Evolutionary conservation across 2,329 filamentous ascomycete species (phyloP).

Genomic region (Tolypocladium tropicale): DNA sequence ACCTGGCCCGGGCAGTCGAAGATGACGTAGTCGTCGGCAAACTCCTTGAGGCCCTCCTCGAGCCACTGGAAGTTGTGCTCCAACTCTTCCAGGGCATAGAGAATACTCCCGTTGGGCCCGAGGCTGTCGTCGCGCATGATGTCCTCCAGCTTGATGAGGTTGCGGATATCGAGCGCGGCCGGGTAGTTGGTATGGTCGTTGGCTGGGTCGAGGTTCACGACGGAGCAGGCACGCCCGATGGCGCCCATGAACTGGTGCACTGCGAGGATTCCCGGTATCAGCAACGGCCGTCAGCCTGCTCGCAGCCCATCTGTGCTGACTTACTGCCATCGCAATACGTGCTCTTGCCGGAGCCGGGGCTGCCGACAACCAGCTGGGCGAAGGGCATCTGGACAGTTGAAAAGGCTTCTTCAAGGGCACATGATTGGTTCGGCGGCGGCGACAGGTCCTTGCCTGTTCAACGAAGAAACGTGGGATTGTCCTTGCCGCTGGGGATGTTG

Average conservation of each 20-base stretch:
- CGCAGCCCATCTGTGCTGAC: slow-evolving; percentile 12
- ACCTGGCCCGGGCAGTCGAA: slow-evolving; percentile 98
- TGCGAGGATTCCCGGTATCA: slow-evolving; percentile 14
- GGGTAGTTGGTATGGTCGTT: slow-evolving; percentile 89
- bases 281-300: not conserved
- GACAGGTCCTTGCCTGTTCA: not conserved
- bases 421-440: slow-evolving; percentile 8
- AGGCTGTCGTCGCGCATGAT: slow-evolving; percentile 88
- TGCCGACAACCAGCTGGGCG: slow-evolving; percentile 79
- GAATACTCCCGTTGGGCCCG: slow-evolving; percentile 82
- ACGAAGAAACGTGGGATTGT: not conserved
- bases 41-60: slow-evolving; percentile 64
- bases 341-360: slow-evolving; percentile 89
- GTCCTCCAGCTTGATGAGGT: slow-evolving; percentile 81
- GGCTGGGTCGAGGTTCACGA: slow-evolving; percentile 93
- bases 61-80: slow-evolving; percentile 94
- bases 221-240: slow-evolving; percentile 86
- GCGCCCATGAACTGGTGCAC: slow-evolving; percentile 97
- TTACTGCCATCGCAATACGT: slow-evolving; percentile 94
- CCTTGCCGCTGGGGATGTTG: not conserved
- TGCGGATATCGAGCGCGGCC: slow-evolving; percentile 81
- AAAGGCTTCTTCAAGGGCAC: slow-evolving; percentile 11
- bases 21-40: slow-evolving; percentile 83
- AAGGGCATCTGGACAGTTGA: slow-evolving; percentile 40
- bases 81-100: slow-evolving; percentile 91